Conservation (phyloP, 83 land plant species). For the Diphasiastrum complanatum region DNA sequence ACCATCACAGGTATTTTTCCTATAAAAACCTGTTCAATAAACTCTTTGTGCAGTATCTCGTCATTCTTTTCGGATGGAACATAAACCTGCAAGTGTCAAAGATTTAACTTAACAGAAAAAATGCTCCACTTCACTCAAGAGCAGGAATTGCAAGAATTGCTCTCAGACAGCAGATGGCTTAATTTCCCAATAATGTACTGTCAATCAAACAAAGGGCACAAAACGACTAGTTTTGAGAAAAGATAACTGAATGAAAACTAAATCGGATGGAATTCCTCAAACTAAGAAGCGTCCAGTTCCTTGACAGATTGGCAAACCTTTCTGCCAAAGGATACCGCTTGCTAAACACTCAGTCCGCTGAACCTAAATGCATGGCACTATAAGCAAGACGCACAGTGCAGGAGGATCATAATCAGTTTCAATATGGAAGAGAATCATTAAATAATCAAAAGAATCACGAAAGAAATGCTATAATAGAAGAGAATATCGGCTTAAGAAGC, state of each 20-base stretch:
- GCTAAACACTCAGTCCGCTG: too few species aligned
- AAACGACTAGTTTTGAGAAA: neutral
- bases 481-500: neutral
- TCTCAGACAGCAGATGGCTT: neutral
- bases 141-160: neutral
- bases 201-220: neutral
- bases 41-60: too few species aligned
- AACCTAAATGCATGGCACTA: neutral
- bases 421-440: neutral
- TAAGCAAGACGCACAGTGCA: neutral
- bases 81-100: too few species aligned
- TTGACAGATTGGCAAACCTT: neutral
- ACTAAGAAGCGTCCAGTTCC: neutral
- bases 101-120: neutral
- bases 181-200: neutral
- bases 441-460: neutral
- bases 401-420: neutral
- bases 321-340: neutral
- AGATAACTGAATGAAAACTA: neutral
- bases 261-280: neutral
- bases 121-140: neutral
- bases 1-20: conserved; percentile 1
- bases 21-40: neutral
- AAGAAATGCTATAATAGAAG: neutral
- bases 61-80: too few species aligned